Evolutionary conservation across 805 yeast genomes (phyloP).

Genomic region (Ogataea ganodermae): DNA sequence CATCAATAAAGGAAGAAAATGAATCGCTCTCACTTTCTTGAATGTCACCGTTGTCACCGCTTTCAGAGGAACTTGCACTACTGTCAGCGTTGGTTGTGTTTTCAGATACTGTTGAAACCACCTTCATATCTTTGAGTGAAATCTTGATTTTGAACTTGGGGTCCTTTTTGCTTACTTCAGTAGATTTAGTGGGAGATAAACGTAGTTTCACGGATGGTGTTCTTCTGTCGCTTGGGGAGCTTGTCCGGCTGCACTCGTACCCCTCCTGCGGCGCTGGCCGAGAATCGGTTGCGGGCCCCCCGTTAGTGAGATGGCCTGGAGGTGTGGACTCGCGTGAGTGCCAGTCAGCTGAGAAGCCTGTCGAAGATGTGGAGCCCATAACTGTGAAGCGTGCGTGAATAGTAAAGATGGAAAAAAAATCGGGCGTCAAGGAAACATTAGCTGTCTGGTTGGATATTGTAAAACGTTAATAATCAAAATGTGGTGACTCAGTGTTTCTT

Average conservation of each 20-base stretch:
- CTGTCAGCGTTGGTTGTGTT: neutral
- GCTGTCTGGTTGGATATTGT: neutral
- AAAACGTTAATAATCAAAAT: neutral
- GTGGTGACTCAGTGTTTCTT: too few relatives aligned
- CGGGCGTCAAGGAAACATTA: neutral
- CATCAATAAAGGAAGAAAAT: slow-evolving; percentile 12
- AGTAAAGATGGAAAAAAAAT: neutral
- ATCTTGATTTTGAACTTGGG: slow-evolving; percentile 14
- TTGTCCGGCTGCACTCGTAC: neutral
- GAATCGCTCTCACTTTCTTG: slow-evolving; percentile 8
- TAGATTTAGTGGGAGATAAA: neutral
- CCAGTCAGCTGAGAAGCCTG: neutral
- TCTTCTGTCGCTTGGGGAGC: neutral
- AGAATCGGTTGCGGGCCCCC: neutral
- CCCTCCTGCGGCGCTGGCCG: neutral
- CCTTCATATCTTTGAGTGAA: slow-evolving; percentile 12
- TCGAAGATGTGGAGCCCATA: neutral
- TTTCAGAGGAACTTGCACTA: neutral
- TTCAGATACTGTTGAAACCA: neutral
- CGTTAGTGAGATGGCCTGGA: neutral
- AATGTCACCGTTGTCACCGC: neutral
- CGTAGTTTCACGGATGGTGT: neutral
- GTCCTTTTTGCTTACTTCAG: neutral
- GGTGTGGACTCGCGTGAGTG: neutral
- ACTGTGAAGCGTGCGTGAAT: neutral